Conservation (phyloP, 2,329 filamentous ascomycete species). For the Hyphodiscus sp. region DNA sequence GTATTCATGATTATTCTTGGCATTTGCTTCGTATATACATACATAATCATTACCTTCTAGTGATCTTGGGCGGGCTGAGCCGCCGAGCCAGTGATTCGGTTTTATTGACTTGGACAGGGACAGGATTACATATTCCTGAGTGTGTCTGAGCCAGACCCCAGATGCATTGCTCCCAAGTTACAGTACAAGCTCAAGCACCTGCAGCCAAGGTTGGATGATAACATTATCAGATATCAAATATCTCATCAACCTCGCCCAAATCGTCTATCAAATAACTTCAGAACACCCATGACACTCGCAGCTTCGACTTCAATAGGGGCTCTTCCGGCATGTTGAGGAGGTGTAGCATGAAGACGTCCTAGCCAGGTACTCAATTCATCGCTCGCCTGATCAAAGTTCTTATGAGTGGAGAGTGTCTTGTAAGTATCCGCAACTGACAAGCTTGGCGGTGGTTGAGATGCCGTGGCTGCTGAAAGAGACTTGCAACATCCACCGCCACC, state of each 20-base stretch:
- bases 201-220: background rate
- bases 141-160: too few relatives aligned
- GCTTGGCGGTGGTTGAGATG: slow-evolving; percentile 35
- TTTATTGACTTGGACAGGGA: too few relatives aligned
- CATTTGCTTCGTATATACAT: background rate
- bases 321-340: slow-evolving; percentile 32
- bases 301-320: slow-evolving; percentile 72
- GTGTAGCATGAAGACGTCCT: slow-evolving; percentile 61
- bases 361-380: slow-evolving; percentile 73
- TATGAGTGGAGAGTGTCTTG: slow-evolving; percentile 70
- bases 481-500: slow-evolving; percentile 60
- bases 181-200: background rate
- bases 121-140: too few relatives aligned
- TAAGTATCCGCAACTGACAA: slow-evolving; percentile 72
- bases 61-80: too few relatives aligned
- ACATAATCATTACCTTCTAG: too few relatives aligned
- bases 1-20: background rate
- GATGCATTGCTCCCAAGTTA: background rate
- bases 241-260: slow-evolving; percentile 47
- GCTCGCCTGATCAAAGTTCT: slow-evolving; percentile 66
- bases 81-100: too few relatives aligned
- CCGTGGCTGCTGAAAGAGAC: slow-evolving; percentile 21
- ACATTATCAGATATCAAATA: background rate
- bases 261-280: slow-evolving; percentile 72
- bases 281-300: slow-evolving; percentile 78